Conservation (phyloP, 164 flowering plant genomes). For the Tetrastigma voinierianum region DNA sequence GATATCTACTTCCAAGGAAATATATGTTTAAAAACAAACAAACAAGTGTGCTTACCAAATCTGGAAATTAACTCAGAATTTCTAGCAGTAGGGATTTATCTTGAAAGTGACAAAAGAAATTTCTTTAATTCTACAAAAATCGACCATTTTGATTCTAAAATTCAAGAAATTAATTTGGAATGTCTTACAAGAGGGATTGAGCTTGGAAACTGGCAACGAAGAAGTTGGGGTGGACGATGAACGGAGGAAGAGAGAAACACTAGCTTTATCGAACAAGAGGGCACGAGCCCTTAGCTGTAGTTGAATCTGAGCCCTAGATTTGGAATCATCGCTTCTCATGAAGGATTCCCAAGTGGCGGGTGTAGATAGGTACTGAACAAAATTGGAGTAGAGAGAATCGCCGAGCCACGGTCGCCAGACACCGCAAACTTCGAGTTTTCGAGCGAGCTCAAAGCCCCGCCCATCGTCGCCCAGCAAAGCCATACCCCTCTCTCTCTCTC, state of each 20-base stretch:
- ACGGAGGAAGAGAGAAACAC: constrained; percentile 64
- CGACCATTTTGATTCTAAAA: background rate
- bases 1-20: no score
- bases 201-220: constrained; percentile 45
- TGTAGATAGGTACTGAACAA: constrained; percentile 52
- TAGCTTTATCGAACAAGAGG: constrained; percentile 85
- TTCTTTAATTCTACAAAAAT: background rate
- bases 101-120: constrained; percentile 38
- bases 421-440: constrained; percentile 65
- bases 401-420: constrained; percentile 97
- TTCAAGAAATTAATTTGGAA: background rate
- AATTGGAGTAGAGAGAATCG: constrained; percentile 58
- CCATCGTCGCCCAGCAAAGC: constrained; percentile 86
- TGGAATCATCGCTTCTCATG: constrained; percentile 54
- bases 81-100: constrained; percentile 69
- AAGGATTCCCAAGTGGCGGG: constrained; percentile 76
- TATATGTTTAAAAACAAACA: no score
- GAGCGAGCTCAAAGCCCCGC: constrained; percentile 86
- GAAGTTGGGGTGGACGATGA: constrained; percentile 27
- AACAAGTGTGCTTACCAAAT: background rate
- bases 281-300: constrained; percentile 91
- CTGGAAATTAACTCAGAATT: background rate
- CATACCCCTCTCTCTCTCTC: constrained; percentile 36
- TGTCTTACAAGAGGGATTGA: constrained; percentile 65
- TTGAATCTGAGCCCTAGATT: constrained; percentile 64